Percentiles rank a stretch among this genome's conserved stretches.
phyloP scores from a whole-genome alignment of 805 yeast species.

The Trichomonascus vanleenenianus region DNA sequence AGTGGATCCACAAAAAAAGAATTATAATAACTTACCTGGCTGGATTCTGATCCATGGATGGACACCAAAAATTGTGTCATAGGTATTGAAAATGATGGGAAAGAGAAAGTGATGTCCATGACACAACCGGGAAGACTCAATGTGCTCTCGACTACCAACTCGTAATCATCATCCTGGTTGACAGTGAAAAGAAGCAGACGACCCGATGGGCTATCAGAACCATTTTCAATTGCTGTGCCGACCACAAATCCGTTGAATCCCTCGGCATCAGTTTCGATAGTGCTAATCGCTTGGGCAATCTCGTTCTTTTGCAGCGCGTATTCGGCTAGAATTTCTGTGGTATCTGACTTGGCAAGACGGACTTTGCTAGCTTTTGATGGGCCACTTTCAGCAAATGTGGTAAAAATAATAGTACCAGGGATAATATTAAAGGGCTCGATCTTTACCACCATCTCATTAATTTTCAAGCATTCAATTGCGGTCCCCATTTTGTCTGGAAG shows the following conservation, averaged over 20 bases:
- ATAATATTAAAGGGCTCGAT: background rate
- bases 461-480: background rate
- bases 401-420: background rate
- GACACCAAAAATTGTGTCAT: background rate
- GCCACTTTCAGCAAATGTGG: background rate
- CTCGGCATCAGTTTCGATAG: background rate
- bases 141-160: background rate
- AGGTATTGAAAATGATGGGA: background rate
- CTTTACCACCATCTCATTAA: background rate
- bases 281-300: background rate
- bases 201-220: background rate
- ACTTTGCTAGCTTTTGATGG: background rate
- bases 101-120: background rate
- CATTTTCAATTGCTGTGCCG: slow-evolving; percentile 2
- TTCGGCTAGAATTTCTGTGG: background rate
- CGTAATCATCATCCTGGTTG: background rate
- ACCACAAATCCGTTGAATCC: slow-evolving; percentile 6
- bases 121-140: background rate
- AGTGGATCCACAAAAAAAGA: background rate
- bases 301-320: background rate
- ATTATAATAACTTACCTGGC: background rate
- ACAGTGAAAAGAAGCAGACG: slow-evolving; percentile 1
- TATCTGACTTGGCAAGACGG: background rate
- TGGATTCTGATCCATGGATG: background rate
- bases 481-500: background rate